phyloP scores from a whole-genome alignment of 192 early-diverging fungal genomes.

The Coemansia sp. region DNA sequence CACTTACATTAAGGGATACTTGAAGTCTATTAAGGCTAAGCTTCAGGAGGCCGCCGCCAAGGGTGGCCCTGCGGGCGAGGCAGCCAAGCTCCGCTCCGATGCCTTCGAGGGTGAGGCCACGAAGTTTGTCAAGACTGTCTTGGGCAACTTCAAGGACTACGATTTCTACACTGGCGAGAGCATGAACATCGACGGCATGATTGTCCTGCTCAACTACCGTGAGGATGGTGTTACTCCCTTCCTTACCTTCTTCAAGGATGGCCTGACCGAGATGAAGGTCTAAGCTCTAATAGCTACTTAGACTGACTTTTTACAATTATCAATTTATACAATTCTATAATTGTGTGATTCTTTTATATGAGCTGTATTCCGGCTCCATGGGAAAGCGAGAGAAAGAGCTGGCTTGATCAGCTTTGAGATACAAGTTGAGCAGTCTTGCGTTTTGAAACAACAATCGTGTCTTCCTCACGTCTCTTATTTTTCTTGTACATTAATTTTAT shows the following conservation, averaged over 20 bases:
- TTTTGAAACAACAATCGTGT: background rate
- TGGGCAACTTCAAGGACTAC: conserved; percentile 81
- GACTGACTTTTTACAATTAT: background rate
- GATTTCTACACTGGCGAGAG: conserved; percentile 88
- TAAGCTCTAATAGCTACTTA: conserved; percentile 11
- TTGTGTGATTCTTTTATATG: conserved; percentile 1
- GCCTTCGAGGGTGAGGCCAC: conserved; percentile 65
- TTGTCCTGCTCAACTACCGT: conserved; percentile 91
- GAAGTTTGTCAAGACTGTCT: conserved; percentile 74
- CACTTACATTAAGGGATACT: conserved; percentile 91
- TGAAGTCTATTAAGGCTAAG: conserved; percentile 77
- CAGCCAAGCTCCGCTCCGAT: conserved; percentile 58
- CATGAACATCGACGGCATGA: conserved; percentile 86
- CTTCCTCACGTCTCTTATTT: background rate
- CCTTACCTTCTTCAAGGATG: conserved; percentile 90
- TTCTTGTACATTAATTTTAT: background rate
- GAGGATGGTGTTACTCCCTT: conserved; percentile 91
- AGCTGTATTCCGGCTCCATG: background rate
- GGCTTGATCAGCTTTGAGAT: background rate
- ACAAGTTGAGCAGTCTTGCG: background rate
- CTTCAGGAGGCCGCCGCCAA: conserved; percentile 36
- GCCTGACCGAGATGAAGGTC: conserved; percentile 76
- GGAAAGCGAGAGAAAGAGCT: background rate
- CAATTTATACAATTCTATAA: conserved; percentile 1
- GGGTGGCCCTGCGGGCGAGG: conserved; percentile 2